Evolutionary conservation across 192 early-diverging fungal genomes (phyloP), one percentile per base, ranked within the genome.

Genomic region (Gaertneriomyces semiglobifer): DNA sequence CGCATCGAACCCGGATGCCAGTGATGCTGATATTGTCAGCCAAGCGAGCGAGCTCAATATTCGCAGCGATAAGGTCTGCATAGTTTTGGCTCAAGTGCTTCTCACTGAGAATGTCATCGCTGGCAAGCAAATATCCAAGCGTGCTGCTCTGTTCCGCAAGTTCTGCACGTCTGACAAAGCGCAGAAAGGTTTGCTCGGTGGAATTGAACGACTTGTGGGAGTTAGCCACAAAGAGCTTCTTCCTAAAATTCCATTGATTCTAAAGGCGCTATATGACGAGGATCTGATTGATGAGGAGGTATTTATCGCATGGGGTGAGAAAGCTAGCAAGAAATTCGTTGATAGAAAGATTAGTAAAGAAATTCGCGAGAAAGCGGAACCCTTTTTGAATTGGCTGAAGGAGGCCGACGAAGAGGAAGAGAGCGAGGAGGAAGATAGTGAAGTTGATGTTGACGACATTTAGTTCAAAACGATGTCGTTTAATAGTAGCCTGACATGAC

Each of bases 251-350:
- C 81, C 91, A 12, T 69, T 83, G 53, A 88, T 96, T 62, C 77
- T 99, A 69, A 93, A 91, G 89, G 85, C 83, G 6, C 82, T 98
- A 51, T 98, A 93, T 72, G 88, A 97, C 64, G 84, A 84, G 55
- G 95, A 99, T 60, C 79, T 98, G 47, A 71, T 98, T 61, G 92
- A 93, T 20, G 96, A 98, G 81, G 93, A 95, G 11, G 87, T 88
- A 6, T 86, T 94, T 62, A 58, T 89, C 25, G 87, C 88, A 63
- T 99, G 96, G 96, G 89, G 87, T 57, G 92, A 92, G 71, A 95
- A 95, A 75, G 65, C 76, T 11, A 78, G 76, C 60, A 89, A 88
- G 72, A 87, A 88, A 74, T 96, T 93, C 68, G 93, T 97, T 43
- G 88, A 92, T 42, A 82, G 85, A 73, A 89, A 90, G 6, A 79